Evolutionary conservation across 495 filamentous ascomycete species (phyloP), one percentile per base, ranked within the genome.

Genomic region (Hyphodiscus hymeniophilus): DNA sequence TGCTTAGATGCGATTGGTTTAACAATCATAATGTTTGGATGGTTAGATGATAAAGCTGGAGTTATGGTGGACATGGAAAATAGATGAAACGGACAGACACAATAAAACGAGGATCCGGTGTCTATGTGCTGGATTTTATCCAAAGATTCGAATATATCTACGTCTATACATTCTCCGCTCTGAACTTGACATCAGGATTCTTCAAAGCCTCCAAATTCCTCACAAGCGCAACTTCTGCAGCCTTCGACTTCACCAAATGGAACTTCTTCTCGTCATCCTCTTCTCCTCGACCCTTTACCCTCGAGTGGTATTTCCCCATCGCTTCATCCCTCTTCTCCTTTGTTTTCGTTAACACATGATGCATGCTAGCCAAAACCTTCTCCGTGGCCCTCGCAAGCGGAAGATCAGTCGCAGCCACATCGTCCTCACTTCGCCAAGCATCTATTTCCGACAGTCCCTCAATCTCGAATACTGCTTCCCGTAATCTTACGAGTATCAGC

Each of bases 361-460:
- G 87, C 92, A 97, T 97, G 59, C 84, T 91, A 0, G 81, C 88
- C n/a, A 97, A 62, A 7, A 95, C 92, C 68, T 84, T 89, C 69
- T 91, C 84, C 3, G 81, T 76, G 0, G 92, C 85, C 48, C 74
- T 78, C 2, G 91, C 87, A 0, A 98, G 71, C 7, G 92, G 92
- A 21, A 97, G 63, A 7, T 89, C 79, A 18, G 75, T 66, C 2
- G 85, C 68, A 7, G 72, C 66, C 1, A 90, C 80, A 22, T 75
- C 71, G 45, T 92, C 85, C 0, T 69, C 72, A 10, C 80, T 82
- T 3, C 84, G 58, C 87, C 87, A 92, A 31, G 81, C 73, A 47
- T 68, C 67, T 33, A 60, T 72, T 11, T 59, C 63, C 40, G 64
- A 62, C 20, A 88, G 58, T 0, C 64, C 70, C 1, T 69, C 42